These are phyloP conservation scores for Tetracladium setigerum DNA, from an alignment of 495 filamentous ascomycete genomes.

Conservation along the genomic window DNA sequence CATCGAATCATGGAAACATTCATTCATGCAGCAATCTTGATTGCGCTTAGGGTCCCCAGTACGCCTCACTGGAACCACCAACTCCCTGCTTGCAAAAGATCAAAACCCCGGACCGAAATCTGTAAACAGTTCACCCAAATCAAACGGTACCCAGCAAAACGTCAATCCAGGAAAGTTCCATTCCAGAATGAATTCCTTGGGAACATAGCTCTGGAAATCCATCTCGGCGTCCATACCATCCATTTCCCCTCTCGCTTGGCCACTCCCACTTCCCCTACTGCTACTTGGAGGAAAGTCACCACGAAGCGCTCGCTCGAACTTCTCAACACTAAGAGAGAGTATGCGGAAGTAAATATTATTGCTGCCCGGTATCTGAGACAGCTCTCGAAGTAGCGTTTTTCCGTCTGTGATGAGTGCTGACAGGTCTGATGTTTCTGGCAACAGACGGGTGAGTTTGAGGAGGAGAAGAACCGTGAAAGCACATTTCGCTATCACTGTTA, in stretches of 20 bases:
- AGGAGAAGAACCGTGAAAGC: conserved; percentile 45
- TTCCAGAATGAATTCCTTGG: conserved; percentile 43
- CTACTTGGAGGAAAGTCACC: conserved; percentile 17
- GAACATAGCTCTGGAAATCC: conserved; percentile 43
- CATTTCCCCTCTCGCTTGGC: conserved; percentile 1
- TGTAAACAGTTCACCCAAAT: conserved; percentile 15
- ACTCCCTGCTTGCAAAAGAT: neutral
- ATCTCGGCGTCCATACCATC: conserved; percentile 37
- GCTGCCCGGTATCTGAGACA: conserved; percentile 30
- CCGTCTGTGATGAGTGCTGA: conserved; percentile 35
- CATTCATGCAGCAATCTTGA: too few species aligned
- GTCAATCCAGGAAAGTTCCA: conserved; percentile 48
- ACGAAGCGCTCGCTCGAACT: conserved; percentile 34
- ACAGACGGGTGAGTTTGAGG: conserved; percentile 40
- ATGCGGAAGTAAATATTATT: conserved; percentile 30
- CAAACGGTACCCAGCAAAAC: conserved; percentile 41
- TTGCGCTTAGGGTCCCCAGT: too few species aligned
- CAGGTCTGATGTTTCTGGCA: conserved; percentile 35
- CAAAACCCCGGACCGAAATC: conserved; percentile 14
- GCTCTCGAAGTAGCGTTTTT: conserved; percentile 33
- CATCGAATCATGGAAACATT: too few species aligned
- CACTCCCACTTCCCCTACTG: neutral
- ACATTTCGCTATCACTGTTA: conserved; percentile 31
- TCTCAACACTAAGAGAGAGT: conserved; percentile 37
- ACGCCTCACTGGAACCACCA: too few species aligned